Conservation (phyloP, 2,329 filamentous ascomycete species). For the Juglanconis sp. region DNA sequence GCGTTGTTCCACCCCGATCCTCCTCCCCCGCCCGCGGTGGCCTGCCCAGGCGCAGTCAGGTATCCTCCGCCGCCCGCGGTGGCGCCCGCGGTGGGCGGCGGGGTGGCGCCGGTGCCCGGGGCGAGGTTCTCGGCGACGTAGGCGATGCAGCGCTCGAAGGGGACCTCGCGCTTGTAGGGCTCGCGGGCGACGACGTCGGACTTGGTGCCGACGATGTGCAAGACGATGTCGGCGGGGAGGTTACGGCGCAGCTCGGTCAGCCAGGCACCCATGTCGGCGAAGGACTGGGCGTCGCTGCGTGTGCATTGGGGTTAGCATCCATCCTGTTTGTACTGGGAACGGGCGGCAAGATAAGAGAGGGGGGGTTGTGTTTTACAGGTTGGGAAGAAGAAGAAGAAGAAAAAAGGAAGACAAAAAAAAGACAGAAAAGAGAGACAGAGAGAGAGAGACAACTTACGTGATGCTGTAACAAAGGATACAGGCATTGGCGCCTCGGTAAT, state of each 20-base stretch:
- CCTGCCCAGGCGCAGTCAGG: constrained; percentile 1
- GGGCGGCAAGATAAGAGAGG: background rate
- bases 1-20: constrained; percentile 27
- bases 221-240: constrained; percentile 71
- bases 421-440: too few relatives aligned
- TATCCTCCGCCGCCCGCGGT: constrained; percentile 25
- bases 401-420: background rate
- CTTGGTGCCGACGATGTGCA: constrained; percentile 95
- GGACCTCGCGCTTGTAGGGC: constrained; percentile 74
- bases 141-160: constrained; percentile 92
- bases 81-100: constrained; percentile 56
- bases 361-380: background rate
- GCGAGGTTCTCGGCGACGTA: constrained; percentile 92
- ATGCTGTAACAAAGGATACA: constrained; percentile 95
- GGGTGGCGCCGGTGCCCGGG: constrained; percentile 64
- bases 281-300: constrained; percentile 64
- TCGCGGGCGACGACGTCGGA: constrained; percentile 86
- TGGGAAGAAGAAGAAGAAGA: background rate
- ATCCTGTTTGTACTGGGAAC: too few relatives aligned
- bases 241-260: constrained; percentile 79
- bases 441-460: constrained; percentile 41
- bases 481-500: constrained; percentile 93
- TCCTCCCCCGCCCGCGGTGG: constrained; percentile 4
- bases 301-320: too few relatives aligned
- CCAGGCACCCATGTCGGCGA: constrained; percentile 91